phyloP scores from a whole-genome alignment of 2,329 filamentous ascomycete species.

The Diaporthe helianthi region DNA sequence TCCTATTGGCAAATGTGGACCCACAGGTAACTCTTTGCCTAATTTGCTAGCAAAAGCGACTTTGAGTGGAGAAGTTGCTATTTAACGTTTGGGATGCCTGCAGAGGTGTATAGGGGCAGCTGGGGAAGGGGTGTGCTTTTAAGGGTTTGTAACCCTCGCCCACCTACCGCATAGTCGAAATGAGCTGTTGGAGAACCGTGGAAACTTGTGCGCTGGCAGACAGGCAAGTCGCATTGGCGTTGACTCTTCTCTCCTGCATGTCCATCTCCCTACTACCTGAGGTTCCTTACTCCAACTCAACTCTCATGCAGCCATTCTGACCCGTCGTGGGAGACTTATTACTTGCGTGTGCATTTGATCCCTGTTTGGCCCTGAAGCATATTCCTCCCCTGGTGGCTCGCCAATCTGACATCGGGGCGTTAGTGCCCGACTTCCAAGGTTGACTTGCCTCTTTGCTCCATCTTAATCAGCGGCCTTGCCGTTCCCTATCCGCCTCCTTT shows the following conservation, averaged over 20 bases:
- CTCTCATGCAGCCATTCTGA: neutral
- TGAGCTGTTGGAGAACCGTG: constrained; percentile 14
- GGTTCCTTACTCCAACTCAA: neutral
- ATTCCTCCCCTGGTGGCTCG: neutral
- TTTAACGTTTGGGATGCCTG: too few relatives aligned
- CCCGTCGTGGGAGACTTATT: neutral
- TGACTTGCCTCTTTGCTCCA: constrained; percentile 20
- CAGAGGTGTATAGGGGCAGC: too few relatives aligned
- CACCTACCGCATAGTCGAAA: constrained; percentile 4
- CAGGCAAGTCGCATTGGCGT: constrained; percentile 4
- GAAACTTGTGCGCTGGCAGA: constrained; percentile 9
- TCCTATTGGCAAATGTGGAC: too few relatives aligned
- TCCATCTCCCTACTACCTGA: neutral
- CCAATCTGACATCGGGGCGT: constrained; percentile 26
- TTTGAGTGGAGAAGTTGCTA: too few relatives aligned
- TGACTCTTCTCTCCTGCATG: constrained; percentile 14
- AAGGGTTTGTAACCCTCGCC: constrained; percentile 5
- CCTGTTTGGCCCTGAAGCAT: neutral
- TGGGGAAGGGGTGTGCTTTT: neutral
- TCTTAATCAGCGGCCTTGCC: constrained; percentile 28
- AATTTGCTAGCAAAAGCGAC: too few relatives aligned
- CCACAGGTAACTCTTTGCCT: too few relatives aligned
- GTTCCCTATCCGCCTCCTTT: constrained; percentile 27
- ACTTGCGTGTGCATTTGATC: neutral
- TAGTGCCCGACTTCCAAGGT: constrained; percentile 27